phyloP scores from a whole-genome alignment of 1,139 yeast genomes.

The Pichia sp. region DNA sequence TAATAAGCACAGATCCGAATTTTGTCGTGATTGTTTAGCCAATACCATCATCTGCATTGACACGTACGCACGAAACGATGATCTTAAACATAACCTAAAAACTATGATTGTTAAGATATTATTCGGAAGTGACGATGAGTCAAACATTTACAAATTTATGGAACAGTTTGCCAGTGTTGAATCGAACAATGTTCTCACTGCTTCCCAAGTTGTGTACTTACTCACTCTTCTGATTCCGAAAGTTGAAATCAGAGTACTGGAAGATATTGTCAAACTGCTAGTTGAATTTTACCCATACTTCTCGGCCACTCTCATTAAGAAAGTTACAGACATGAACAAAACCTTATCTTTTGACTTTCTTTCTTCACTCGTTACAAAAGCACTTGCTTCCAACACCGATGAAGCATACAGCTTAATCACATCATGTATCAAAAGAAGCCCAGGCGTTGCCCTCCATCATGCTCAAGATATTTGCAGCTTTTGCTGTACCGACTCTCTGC shows the following conservation, averaged over 20 bases:
- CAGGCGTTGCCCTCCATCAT: slow-evolving; percentile 23
- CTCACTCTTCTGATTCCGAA: slow-evolving; percentile 16
- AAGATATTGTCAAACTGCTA: slow-evolving; percentile 16
- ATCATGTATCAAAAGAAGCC: slow-evolving; percentile 19
- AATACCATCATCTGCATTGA: slow-evolving; percentile 11
- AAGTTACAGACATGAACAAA: slow-evolving; percentile 20
- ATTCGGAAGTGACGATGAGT: slow-evolving; percentile 4
- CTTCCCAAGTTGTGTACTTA: slow-evolving; percentile 11
- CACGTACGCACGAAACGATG: neutral
- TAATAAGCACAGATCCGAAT: slow-evolving; percentile 20
- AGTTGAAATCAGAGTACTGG: slow-evolving; percentile 15
- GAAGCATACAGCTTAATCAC: slow-evolving; percentile 12
- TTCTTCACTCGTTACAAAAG: slow-evolving; percentile 18
- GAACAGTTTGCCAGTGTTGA: slow-evolving; percentile 17
- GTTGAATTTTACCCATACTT: slow-evolving; percentile 14
- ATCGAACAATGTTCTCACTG: slow-evolving; percentile 5
- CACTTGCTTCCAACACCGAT: slow-evolving; percentile 6
- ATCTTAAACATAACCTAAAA: neutral
- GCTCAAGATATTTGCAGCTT: slow-evolving; percentile 15
- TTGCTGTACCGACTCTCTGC: slow-evolving; percentile 4
- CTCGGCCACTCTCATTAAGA: slow-evolving; percentile 16
- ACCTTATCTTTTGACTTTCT: slow-evolving; percentile 22
- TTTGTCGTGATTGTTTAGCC: slow-evolving; percentile 20
- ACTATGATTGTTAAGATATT: neutral
- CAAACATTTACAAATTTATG: slow-evolving; percentile 16